phyloP scores from a whole-genome alignment of 345 rosid species.

The Acer campestre region DNA sequence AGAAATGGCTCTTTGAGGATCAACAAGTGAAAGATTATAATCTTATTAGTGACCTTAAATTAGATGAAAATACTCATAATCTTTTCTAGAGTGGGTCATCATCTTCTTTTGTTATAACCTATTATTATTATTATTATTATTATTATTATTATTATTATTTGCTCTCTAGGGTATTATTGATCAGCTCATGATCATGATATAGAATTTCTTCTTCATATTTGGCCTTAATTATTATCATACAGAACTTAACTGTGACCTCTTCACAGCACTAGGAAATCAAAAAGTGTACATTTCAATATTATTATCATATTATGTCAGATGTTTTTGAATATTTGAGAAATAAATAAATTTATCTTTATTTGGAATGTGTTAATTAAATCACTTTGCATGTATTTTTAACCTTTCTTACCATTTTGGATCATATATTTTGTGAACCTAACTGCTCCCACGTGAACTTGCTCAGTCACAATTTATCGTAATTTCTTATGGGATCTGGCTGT shows the following conservation, averaged over 20 bases:
- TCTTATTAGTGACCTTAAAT: constrained; percentile 38
- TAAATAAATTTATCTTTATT: background rate
- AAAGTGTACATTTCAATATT: constrained; percentile 25
- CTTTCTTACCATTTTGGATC: background rate
- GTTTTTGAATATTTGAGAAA: constrained; percentile 10
- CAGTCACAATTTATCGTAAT: background rate
- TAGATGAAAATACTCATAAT: constrained; percentile 46
- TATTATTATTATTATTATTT: background rate
- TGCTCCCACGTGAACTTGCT: background rate
- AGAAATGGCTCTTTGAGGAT: constrained; percentile 76
- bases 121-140: too few species aligned
- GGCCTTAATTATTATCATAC: constrained; percentile 10
- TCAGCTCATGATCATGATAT: background rate
- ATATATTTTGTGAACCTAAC: background rate
- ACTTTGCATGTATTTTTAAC: background rate
- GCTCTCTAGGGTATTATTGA: background rate
- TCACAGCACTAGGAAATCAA: constrained; percentile 21
- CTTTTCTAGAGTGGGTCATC: constrained; percentile 33
- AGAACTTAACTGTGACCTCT: constrained; percentile 2
- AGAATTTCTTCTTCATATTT: constrained; percentile 1
- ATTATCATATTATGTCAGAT: constrained; percentile 11
- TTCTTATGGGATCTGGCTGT: background rate
- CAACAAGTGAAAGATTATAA: constrained; percentile 39
- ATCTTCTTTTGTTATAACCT: constrained; percentile 11
- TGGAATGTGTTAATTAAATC: background rate